Percentiles rank a stretch among this genome's conserved stretches.
phyloP scores from a whole-genome alignment of 2,329 filamentous ascomycete species.

The Verticillium zaregamsianum region DNA sequence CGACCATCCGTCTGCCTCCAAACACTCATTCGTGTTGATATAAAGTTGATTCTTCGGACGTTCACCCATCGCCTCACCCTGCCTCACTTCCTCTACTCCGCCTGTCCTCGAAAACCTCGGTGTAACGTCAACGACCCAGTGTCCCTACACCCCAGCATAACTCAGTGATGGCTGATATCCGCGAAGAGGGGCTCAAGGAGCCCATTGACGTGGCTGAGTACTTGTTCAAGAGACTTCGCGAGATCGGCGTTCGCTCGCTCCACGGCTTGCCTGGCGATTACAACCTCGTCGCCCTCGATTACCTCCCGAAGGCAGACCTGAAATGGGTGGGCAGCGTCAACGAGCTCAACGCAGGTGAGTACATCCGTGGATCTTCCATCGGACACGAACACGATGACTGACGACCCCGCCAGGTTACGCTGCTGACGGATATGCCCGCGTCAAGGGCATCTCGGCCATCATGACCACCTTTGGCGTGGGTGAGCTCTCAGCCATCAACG shows the following conservation, averaged over 20 bases:
- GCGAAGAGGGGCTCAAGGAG: constrained; percentile 38
- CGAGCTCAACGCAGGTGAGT: constrained; percentile 66
- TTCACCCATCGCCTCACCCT: neutral
- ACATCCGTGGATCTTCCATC: constrained; percentile 32
- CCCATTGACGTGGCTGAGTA: constrained; percentile 63
- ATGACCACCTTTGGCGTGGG: constrained; percentile 75
- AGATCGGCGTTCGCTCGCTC: constrained; percentile 61
- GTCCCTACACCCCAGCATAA: neutral
- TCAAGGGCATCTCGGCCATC: constrained; percentile 66
- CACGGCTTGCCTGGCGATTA: constrained; percentile 72
- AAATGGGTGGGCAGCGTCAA: constrained; percentile 68
- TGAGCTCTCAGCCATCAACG: constrained; percentile 70
- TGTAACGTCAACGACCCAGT: neutral
- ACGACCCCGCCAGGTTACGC: constrained; percentile 57
- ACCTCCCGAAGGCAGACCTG: constrained; percentile 53
- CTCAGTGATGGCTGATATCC: constrained; percentile 30
- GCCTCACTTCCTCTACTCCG: neutral
- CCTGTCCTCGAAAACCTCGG: neutral
- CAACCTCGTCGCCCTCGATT: constrained; percentile 66
- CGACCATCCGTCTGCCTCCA: neutral
- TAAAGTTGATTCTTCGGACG: neutral
- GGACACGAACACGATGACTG: neutral
- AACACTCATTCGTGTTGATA: neutral
- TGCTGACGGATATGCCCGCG: constrained; percentile 74
- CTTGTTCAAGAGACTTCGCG: constrained; percentile 59